Evolutionary conservation across 352 stramenopile genomes (phyloP).

Genomic region (Phytophthora nicotianae): DNA sequence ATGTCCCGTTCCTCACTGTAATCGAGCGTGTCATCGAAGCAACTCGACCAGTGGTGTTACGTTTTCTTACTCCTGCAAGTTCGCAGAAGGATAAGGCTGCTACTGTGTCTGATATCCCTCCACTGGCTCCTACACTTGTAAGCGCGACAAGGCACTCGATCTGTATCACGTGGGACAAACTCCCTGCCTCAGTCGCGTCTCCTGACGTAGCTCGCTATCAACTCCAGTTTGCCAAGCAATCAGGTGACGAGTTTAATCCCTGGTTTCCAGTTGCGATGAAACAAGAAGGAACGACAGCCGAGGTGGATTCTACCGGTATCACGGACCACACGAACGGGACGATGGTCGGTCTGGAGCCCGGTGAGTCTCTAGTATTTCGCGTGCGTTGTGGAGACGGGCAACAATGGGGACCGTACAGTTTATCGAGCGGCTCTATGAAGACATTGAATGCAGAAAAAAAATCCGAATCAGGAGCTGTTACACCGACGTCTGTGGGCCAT

Average conservation of each 20-base stretch:
- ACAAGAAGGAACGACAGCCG: constrained; percentile 39
- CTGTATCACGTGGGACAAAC: constrained; percentile 67
- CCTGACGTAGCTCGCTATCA: constrained; percentile 50
- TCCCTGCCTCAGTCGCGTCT: constrained; percentile 21
- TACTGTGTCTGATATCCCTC: constrained; percentile 56
- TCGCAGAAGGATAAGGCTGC: constrained; percentile 45
- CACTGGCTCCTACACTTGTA: constrained; percentile 67
- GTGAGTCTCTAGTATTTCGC: constrained; percentile 62
- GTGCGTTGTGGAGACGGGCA: constrained; percentile 62
- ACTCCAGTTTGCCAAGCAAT: constrained; percentile 69
- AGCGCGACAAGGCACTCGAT: constrained; percentile 64
- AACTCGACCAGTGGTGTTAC: constrained; percentile 64
- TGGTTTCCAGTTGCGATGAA: constrained; percentile 66
- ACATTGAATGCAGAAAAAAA: constrained; percentile 42
- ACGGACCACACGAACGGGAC: constrained; percentile 66
- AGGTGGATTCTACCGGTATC: constrained; percentile 49
- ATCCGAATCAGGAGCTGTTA: constrained; percentile 16
- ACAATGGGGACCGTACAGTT: constrained; percentile 71
- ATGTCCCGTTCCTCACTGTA: constrained; percentile 68
- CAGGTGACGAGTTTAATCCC: constrained; percentile 59
- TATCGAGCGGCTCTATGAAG: constrained; percentile 60
- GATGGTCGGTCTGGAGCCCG: constrained; percentile 64
- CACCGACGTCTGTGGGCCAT: constrained; percentile 8
- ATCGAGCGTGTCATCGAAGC: constrained; percentile 83
- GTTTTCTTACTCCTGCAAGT: constrained; percentile 63